phyloP scores from a whole-genome alignment of 2,329 filamentous ascomycete species.

The Colletotrichum karsti region DNA sequence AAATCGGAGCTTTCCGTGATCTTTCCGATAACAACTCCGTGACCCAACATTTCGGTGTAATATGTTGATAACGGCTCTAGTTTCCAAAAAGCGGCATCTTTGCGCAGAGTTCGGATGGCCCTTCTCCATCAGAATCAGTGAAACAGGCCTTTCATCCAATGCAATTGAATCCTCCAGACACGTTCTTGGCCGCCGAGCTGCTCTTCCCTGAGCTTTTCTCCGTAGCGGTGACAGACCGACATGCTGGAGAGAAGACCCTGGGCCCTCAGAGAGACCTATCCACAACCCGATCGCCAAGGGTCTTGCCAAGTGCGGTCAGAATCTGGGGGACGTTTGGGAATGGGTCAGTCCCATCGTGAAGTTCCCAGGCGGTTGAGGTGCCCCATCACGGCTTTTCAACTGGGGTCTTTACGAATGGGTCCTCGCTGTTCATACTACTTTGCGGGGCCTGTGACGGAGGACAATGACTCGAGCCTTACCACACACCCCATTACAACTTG shows the following conservation, averaged over 20 bases:
- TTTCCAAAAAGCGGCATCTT: background rate
- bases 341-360: background rate
- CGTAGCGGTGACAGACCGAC: slow-evolving; percentile 8
- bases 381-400: background rate
- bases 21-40: background rate
- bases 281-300: slow-evolving; percentile 6
- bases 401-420: background rate
- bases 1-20: background rate
- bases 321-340: slow-evolving; percentile 7
- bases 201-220: background rate
- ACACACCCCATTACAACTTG: background rate
- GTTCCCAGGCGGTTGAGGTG: background rate
- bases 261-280: background rate
- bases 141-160: background rate
- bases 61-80: background rate
- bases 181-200: background rate
- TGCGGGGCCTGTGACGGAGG: background rate
- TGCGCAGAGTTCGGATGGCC: no score
- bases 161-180: background rate
- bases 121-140: background rate
- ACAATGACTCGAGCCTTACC: slow-evolving; percentile 11
- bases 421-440: background rate
- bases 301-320: background rate
- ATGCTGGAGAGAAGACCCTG: background rate
- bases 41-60: no score